These are phyloP conservation scores for Fusarium newnesense DNA, from an alignment of 2,329 filamentous ascomycete genomes.

Conservation along the genomic window DNA sequence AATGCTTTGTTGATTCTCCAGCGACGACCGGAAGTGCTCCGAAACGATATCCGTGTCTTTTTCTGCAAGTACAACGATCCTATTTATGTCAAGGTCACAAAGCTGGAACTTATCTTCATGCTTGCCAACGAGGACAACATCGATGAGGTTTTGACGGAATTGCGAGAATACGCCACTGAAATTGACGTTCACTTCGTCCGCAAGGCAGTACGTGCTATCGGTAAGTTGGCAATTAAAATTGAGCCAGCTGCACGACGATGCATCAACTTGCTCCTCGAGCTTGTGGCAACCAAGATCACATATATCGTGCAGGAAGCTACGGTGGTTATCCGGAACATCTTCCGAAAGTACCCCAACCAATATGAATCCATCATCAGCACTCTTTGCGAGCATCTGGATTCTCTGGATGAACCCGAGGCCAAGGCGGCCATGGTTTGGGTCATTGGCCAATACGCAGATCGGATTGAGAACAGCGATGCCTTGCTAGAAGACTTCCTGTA, in stretches of 20 bases:
- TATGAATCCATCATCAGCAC: conserved; percentile 98
- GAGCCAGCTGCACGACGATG: conserved; percentile 91
- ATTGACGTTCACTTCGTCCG: conserved; percentile 99
- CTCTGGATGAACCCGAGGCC: conserved; percentile 94
- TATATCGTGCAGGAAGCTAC: conserved; percentile 99
- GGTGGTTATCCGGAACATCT: conserved; percentile 98
- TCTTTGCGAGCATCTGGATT: conserved; percentile 95
- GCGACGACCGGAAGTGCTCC: conserved; percentile 88
- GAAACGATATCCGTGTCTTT: conserved; percentile 97
- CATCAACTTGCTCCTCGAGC: conserved; percentile 90
- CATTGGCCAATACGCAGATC: conserved; percentile 96
- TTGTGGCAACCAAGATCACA: conserved; percentile 97
- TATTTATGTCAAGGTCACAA: conserved; percentile 99
- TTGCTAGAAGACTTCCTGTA: conserved; percentile 95
- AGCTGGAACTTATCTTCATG: conserved; percentile 99
- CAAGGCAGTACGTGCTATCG: conserved; percentile 96
- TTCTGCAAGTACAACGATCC: conserved; percentile 99
- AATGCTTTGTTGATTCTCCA: conserved; percentile 96
- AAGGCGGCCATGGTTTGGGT: conserved; percentile 99
- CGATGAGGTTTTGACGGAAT: conserved; percentile 90
- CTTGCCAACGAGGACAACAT: conserved; percentile 96
- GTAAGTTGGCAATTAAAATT: conserved; percentile 98
- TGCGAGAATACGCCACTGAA: conserved; percentile 96
- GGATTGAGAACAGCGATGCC: conserved; percentile 96
- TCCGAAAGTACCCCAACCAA: conserved; percentile 98